phyloP scores from a whole-genome alignment of 169 alveolate genomes.

The Cryptosporidium sp. region DNA sequence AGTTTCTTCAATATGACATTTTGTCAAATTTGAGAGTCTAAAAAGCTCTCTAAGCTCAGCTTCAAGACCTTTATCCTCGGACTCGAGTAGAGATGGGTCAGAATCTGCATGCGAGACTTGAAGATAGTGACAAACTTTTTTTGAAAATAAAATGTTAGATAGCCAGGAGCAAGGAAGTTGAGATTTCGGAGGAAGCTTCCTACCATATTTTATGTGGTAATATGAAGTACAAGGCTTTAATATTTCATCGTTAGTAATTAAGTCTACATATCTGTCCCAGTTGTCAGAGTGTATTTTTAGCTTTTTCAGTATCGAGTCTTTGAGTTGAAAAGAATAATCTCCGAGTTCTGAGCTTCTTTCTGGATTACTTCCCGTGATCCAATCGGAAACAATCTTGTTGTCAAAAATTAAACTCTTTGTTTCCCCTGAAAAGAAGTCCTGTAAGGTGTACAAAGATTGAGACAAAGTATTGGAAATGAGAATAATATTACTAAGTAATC shows the following conservation, averaged over 20 bases:
- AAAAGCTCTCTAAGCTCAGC: neutral
- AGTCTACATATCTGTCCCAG: slow-evolving; percentile 25
- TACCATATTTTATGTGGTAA: slow-evolving; percentile 34
- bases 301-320: slow-evolving; percentile 4
- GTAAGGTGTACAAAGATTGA: neutral
- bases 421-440: slow-evolving; percentile 14
- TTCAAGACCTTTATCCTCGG: neutral
- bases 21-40: neutral
- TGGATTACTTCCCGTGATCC: slow-evolving; percentile 13
- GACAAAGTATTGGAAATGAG: slow-evolving; percentile 17
- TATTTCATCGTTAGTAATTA: slow-evolving; percentile 28
- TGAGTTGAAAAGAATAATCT: neutral
- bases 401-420: neutral
- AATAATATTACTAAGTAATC: slow-evolving; percentile 18
- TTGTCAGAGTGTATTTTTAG: neutral
- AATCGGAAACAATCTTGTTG: slow-evolving; percentile 3
- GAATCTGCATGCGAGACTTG: neutral
- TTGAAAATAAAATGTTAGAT: slow-evolving; percentile 43
- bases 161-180: slow-evolving; percentile 72
- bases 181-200: neutral
- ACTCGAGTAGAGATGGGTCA: neutral
- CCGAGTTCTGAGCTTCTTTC: neutral
- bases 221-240: slow-evolving; percentile 47
- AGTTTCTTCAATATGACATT: slow-evolving; percentile 36
- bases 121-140: slow-evolving; percentile 43